Evolutionary conservation across 192 early-diverging fungal genomes (phyloP).

Genomic region (Phlyctochytrium planicorne): DNA sequence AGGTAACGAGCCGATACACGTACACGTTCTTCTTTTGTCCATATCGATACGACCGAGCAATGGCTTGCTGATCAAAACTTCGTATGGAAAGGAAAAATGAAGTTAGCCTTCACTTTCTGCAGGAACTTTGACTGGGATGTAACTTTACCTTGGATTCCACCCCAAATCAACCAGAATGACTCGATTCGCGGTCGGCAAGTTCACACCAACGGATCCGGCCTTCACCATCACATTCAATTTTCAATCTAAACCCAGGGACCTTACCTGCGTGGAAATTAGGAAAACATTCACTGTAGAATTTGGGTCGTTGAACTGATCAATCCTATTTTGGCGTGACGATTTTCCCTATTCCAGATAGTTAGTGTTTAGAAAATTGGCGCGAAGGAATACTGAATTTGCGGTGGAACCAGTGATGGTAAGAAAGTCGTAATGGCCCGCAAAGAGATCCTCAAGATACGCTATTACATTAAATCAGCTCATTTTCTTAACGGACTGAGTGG

Average conservation of each 20-base stretch:
- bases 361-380: not conserved
- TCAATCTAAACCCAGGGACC: not conserved
- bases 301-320: slow-evolving; percentile 63
- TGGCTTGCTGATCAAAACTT: slow-evolving; percentile 44
- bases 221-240: not conserved
- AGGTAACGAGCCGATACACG: slow-evolving; percentile 47
- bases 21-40: slow-evolving; percentile 43
- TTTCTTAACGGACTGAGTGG: not conserved
- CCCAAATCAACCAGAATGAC: slow-evolving; percentile 73
- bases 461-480: too few relatives aligned
- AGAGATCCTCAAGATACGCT: too few relatives aligned
- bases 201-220: slow-evolving; percentile 59
- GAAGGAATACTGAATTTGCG: too few relatives aligned
- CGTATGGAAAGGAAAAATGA: too few relatives aligned
- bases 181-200: slow-evolving; percentile 68
- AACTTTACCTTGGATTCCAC: slow-evolving; percentile 70
- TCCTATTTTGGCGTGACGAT: slow-evolving; percentile 50
- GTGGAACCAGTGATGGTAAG: too few relatives aligned
- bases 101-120: too few relatives aligned
- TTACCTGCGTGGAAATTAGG: slow-evolving; percentile 55
- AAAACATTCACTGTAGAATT: slow-evolving; percentile 41
- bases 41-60: slow-evolving; percentile 58
- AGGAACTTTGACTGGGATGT: too few relatives aligned
- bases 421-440: too few relatives aligned
- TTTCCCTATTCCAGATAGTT: not conserved